These are phyloP conservation scores for Eremomyces bilateralis DNA, from an alignment of 495 filamentous ascomycete species.

Conservation along the genomic window DNA sequence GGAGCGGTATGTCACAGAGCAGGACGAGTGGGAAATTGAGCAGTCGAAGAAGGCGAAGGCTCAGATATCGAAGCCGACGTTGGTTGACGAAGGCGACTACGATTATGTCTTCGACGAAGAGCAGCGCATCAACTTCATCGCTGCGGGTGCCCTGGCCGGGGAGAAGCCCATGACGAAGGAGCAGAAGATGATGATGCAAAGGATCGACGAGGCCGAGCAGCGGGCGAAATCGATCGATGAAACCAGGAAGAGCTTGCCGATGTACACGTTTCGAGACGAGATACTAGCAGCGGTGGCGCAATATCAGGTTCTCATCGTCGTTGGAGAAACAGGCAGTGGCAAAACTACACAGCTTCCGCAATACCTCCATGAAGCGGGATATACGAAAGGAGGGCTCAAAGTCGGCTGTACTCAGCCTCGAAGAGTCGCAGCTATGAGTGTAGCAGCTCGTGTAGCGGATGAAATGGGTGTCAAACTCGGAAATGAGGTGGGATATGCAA, in stretches of 20 bases:
- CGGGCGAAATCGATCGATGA: constrained; percentile 74
- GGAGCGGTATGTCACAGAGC: constrained; percentile 80
- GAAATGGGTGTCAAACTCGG: constrained; percentile 84
- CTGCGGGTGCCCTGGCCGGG: constrained; percentile 49
- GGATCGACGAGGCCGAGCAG: constrained; percentile 70
- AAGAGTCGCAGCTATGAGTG: constrained; percentile 89
- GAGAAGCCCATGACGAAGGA: constrained; percentile 52
- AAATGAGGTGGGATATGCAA: constrained; percentile 84
- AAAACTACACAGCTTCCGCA: constrained; percentile 23
- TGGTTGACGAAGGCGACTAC: constrained; percentile 71
- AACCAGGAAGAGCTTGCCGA: constrained; percentile 73
- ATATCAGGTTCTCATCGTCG: constrained; percentile 18
- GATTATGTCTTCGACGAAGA: constrained; percentile 87
- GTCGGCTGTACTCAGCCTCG: constrained; percentile 75
- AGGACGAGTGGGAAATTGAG: constrained; percentile 89
- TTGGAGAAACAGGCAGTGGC: constrained; percentile 20
- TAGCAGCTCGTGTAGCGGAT: constrained; percentile 82
- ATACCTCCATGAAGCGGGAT: constrained; percentile 21
- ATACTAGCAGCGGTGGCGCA: constrained; percentile 19
- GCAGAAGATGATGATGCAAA: constrained; percentile 51
- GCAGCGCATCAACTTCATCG: constrained; percentile 68
- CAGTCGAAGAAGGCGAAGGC: constrained; percentile 78
- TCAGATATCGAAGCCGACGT: constrained; percentile 54
- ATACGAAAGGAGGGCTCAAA: constrained; percentile 30
- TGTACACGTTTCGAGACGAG: constrained; percentile 47